These are phyloP conservation scores for Chalciporus chontae DNA, from an alignment of 768 basidiomycete species.

Conservation along the genomic window DNA sequence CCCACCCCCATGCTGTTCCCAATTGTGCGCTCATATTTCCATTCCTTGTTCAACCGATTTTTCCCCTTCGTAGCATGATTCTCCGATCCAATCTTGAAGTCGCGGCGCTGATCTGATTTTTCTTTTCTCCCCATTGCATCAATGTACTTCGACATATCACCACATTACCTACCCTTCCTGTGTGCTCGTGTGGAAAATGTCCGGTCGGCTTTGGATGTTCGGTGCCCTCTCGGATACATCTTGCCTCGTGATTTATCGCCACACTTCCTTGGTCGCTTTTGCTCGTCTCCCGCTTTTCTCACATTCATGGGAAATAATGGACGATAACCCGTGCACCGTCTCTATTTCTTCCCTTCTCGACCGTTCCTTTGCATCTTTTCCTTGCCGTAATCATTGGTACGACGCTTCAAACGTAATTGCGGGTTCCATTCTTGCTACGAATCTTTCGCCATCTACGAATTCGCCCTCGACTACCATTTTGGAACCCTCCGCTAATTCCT, in stretches of 20 bases:
- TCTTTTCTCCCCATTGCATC: constrained; percentile 17
- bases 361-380: constrained; percentile 8
- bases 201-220: neutral
- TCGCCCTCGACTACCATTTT: constrained; percentile 4
- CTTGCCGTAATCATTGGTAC: constrained; percentile 24
- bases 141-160: constrained; percentile 11
- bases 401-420: constrained; percentile 26
- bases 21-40: constrained; percentile 28
- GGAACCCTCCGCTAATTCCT: constrained; percentile 11
- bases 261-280: constrained; percentile 4
- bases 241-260: constrained; percentile 13
- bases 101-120: constrained; percentile 32
- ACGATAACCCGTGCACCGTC: constrained; percentile 13
- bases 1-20: constrained; percentile 16
- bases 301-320: constrained; percentile 15
- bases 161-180: constrained; percentile 4
- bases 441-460: constrained; percentile 4
- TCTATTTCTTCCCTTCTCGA: constrained; percentile 7
- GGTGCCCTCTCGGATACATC: constrained; percentile 10
- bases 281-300: constrained; percentile 4
- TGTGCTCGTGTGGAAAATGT: neutral
- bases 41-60: constrained; percentile 9
- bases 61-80: constrained; percentile 30
- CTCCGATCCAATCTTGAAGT: constrained; percentile 36
- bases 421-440: constrained; percentile 21